phyloP scores from a whole-genome alignment of 2,329 filamentous ascomycete species.

The Penicillium sp. region DNA sequence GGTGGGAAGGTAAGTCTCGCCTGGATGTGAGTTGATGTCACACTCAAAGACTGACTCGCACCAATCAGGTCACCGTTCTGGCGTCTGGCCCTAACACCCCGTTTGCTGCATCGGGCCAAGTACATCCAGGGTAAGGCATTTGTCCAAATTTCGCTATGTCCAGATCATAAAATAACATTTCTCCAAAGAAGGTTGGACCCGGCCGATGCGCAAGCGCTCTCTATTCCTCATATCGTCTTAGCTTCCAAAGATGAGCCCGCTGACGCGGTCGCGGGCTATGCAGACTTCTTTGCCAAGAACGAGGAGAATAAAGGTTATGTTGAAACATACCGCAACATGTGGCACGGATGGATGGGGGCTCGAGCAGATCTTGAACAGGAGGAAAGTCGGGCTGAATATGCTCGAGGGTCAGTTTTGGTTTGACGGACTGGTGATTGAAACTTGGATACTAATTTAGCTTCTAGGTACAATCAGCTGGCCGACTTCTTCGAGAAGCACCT shows the following conservation, averaged over 20 bases:
- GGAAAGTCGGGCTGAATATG: constrained; percentile 62
- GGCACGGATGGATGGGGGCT: constrained; percentile 76
- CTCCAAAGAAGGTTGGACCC: constrained; percentile 50
- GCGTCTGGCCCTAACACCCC: constrained; percentile 56
- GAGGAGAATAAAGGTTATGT: constrained; percentile 60
- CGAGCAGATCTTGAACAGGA: constrained; percentile 62
- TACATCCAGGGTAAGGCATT: constrained; percentile 41
- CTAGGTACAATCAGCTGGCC: constrained; percentile 27
- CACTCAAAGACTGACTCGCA: background rate
- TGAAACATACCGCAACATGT: constrained; percentile 68
- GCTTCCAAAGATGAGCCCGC: constrained; percentile 67
- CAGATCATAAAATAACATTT: no score
- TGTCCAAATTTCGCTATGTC: constrained; percentile 15
- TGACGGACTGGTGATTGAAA: background rate
- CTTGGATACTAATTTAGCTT: background rate
- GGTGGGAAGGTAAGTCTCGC: constrained; percentile 65
- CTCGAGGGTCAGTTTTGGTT: constrained; percentile 57
- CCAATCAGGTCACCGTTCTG: constrained; percentile 47
- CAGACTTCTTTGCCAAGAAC: constrained; percentile 53
- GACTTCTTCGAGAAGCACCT: constrained; percentile 34
- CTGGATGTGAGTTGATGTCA: no score
- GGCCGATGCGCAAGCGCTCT: constrained; percentile 62
- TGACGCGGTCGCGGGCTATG: constrained; percentile 57
- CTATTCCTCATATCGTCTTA: constrained; percentile 64
- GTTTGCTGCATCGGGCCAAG: constrained; percentile 51